Percentiles rank a stretch among this genome's conserved stretches.
These are phyloP conservation scores for Chlamydomonas schloesseri DNA, from an alignment of 139 green algal genomes.

Conservation along the genomic window DNA sequence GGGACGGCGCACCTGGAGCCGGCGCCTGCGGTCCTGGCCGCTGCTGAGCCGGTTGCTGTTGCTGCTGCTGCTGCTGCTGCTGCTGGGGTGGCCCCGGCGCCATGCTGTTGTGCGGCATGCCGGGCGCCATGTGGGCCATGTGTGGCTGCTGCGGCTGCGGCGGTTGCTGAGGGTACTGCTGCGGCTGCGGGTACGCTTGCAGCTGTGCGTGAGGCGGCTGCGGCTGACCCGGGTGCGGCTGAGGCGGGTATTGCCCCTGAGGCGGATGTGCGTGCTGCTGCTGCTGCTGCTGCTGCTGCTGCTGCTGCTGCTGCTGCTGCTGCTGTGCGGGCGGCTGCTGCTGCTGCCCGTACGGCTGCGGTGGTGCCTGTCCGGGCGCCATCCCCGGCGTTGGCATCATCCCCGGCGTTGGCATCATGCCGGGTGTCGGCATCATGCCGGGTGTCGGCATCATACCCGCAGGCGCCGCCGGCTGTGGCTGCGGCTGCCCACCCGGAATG, in stretches of 20 bases:
- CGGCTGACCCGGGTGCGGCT: not conserved
- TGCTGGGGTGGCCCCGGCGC: not conserved
- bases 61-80: not conserved
- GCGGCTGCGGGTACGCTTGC: not conserved
- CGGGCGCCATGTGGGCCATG: no score
- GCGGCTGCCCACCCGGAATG: not conserved
- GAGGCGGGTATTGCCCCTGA: not conserved
- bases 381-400: not conserved
- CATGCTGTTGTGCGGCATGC: not conserved
- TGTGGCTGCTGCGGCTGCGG: not conserved
- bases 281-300: not conserved
- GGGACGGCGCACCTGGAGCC: no score
- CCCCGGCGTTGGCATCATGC: not conserved
- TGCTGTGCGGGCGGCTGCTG: not conserved
- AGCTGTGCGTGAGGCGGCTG: not conserved
- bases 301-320: not conserved
- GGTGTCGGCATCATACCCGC: conserved; percentile 27
- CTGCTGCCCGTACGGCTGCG: not conserved
- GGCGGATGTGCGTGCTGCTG: not conserved
- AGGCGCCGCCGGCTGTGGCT: no score
- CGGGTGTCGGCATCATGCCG: not conserved
- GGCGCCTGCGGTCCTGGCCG: no score
- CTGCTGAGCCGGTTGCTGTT: not conserved
- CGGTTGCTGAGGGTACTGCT: not conserved
- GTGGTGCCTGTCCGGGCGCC: not conserved